Base-by-base conservation (phyloP, 805 yeast species). In the Candida hungchunana region DNA sequence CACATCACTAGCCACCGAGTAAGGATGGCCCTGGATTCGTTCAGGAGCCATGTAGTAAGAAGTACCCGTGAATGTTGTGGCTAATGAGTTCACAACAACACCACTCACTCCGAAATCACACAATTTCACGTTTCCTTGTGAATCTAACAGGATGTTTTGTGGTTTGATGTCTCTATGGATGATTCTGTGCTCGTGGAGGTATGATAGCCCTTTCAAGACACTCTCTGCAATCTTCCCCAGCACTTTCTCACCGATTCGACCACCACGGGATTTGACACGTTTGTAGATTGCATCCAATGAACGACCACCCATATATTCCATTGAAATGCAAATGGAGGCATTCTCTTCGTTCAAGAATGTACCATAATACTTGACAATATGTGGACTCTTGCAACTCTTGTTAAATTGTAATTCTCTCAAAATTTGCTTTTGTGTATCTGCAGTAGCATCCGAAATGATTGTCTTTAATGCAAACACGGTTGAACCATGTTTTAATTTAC, bases 11-110 rank as follows among this genome's bases (percentile, higher is more conserved):
- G 95, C 85, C 4, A 90, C 96, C 9, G 95, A 82, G 55, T 93
- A 93, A 1, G 96, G 93, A 54, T 87, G 90, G 19, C 96, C 97
- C 64, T 85, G 85, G 34, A 93, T 90, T 50, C 98, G 72, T 60
- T 93, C 98, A 0, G 98, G 98, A 0, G 98, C 97, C 98, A 93
- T 93, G 60, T 93, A 93, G 57, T 86, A 90, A 9, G 95, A 89
- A 0, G 98, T 93, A 2, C 98, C 98, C 0, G 96, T 93, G 55
- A 89, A 93, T 0, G 98, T 93, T 1, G 96, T 86, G 1, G 97
- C 97, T 31, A 93, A 66, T 0, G 96, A 87, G 59, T 93, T 83
- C 21, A 90, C 96, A 14, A 93, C 96, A 54, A 87, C 96, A 9
- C 98, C 98, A 55, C 95, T 82, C 18, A 93, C 98, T 15, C 98